phyloP scores from a whole-genome alignment of 2,329 filamentous ascomycete genomes.

The Hymenoscyphus repandus region DNA sequence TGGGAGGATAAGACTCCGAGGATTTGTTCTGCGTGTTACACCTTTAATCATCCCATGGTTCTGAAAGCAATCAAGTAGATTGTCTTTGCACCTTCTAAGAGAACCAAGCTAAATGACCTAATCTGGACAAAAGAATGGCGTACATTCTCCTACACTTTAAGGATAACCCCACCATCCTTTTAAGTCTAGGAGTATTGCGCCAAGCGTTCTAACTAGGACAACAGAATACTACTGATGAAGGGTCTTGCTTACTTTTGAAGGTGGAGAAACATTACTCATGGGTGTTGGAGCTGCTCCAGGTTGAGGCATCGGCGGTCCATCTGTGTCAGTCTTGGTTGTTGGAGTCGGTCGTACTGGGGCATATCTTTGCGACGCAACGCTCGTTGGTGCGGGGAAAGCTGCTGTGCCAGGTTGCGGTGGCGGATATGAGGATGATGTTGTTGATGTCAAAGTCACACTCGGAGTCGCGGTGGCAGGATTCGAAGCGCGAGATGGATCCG shows the following conservation, averaged over 20 bases:
- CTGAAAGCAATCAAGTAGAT: no score
- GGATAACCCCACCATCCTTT: no score
- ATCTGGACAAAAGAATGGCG: no score
- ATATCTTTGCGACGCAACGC: conserved; percentile 30
- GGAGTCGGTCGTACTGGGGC: conserved; percentile 39
- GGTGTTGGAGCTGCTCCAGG: conserved; percentile 51
- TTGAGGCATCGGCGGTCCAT: conserved; percentile 49
- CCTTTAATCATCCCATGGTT: no score
- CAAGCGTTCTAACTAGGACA: no score
- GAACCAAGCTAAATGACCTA: no score
- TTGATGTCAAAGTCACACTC: conserved; percentile 29
- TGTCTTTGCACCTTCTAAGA: no score
- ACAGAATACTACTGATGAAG: no score
- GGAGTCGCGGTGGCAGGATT: conserved; percentile 27
- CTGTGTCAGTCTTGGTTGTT: conserved; percentile 33
- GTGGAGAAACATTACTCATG: conserved; percentile 40
- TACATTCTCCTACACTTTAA: no score
- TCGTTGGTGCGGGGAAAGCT: conserved; percentile 39
- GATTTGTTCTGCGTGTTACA: no score
- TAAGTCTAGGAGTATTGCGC: no score
- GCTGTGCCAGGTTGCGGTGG: conserved; percentile 45
- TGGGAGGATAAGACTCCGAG: conserved; percentile 23
- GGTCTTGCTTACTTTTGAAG: conserved; percentile 47
- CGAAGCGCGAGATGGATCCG: conserved; percentile 17
- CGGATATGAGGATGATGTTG: conserved; percentile 31